phyloP scores from a whole-genome alignment of 495 filamentous ascomycete genomes.

The Talaromyces borbonicus region DNA sequence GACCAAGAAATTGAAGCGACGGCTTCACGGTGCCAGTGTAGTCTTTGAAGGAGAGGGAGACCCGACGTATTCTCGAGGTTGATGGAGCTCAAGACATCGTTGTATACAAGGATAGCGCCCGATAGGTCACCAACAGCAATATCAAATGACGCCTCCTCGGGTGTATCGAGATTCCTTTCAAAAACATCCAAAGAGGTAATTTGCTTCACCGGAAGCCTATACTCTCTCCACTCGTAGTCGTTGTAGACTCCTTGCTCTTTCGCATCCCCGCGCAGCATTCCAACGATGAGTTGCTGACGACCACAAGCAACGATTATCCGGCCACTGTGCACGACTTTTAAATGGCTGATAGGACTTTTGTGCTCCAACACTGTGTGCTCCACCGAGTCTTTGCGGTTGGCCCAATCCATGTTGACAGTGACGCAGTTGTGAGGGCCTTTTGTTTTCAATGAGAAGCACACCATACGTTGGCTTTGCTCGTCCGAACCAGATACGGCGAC shows the following conservation, averaged over 20 bases:
- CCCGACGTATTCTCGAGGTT: slow-evolving; percentile 15
- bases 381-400: slow-evolving; percentile 11
- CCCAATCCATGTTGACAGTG: slow-evolving; percentile 13
- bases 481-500: slow-evolving; percentile 9
- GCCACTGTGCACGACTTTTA: slow-evolving; percentile 25
- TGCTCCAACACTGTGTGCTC: slow-evolving; percentile 21
- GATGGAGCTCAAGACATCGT: slow-evolving; percentile 56
- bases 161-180: slow-evolving; percentile 4
- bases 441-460: slow-evolving; percentile 12
- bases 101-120: slow-evolving; percentile 70
- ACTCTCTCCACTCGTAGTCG: slow-evolving; percentile 43
- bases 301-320: slow-evolving; percentile 28
- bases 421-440: slow-evolving; percentile 19
- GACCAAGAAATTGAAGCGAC: slow-evolving; percentile 82
- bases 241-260: slow-evolving; percentile 12
- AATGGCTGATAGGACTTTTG: slow-evolving; percentile 18
- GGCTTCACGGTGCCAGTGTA: slow-evolving; percentile 87
- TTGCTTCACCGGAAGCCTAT: slow-evolving; percentile 22
- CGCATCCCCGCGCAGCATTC: slow-evolving; percentile 13
- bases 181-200: slow-evolving; percentile 28
- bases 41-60: slow-evolving; percentile 27
- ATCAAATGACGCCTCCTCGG: slow-evolving; percentile 41
- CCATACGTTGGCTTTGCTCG: slow-evolving; percentile 4
- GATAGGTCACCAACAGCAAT: slow-evolving; percentile 63
- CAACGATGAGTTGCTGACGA: slow-evolving; percentile 25